Base-by-base conservation (phyloP, 352 stramenopile genomes). In the Globisporangium parvum region DNA sequence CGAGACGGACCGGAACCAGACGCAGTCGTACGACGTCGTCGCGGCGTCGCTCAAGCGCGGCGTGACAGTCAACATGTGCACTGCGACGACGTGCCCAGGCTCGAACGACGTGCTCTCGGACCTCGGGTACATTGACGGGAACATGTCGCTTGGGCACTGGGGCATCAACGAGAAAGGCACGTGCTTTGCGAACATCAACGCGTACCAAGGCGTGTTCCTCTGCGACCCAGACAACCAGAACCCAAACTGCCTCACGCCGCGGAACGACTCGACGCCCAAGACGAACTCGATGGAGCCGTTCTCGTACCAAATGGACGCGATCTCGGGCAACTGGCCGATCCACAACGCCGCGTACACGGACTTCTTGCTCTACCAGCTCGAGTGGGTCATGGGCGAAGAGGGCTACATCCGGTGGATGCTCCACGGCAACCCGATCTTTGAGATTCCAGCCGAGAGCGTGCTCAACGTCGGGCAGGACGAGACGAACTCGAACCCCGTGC, bases 351-450 rank as follows among this genome's bases (percentile, higher is more conserved):
- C 71, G 14, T 90, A 90, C 64, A 86, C 73, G 21, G 64, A 59
- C 21, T 90, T 81, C 46, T 48, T 83, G 20, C 53, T 62, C 23
- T 90, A 90, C 58, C 75, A 87, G 47, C 46, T 90, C 54, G 80
- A 90, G 54, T 90, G 80, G 80, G 80, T 88, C 59, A 76, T 60
- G 21, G 80, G 78, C 18, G 66, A 86, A 53, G 59, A 74, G 41
- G 80, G 80, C 0, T 88, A 89, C 59, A 57, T 88, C 14, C 76
- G 78, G 3, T 89, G 78, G 80, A 85, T 85, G 70, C 40, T 89
- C 8, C 59, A 70, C 17, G 75, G 75, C 23, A 55, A 75, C 31
- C 78, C 78, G 31, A 70, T 91, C n/a, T 89, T 73, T 53, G 80
- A 89, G 63, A 88, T 88, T 45, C 74, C 80, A 2, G 73, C 80